phyloP scores from a whole-genome alignment of 257 asterid genomes.

The Nyctanthes arbortristis region DNA sequence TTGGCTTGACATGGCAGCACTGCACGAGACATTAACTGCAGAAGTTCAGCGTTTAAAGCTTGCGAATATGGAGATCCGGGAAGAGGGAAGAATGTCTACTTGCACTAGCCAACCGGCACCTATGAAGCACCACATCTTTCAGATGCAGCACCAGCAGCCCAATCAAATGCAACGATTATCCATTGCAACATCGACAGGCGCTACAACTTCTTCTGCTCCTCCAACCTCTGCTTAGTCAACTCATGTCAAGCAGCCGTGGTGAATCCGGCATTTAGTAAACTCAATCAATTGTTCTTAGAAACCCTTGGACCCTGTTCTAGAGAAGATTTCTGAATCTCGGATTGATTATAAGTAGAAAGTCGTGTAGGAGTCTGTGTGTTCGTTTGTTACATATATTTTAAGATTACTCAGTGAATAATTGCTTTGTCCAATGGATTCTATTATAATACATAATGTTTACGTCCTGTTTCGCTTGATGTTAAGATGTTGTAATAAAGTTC shows the following conservation, averaged over 20 bases:
- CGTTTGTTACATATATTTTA: slow-evolving; percentile 25
- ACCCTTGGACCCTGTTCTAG: too few species aligned
- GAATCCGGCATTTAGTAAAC: neutral
- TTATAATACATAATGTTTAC: slow-evolving; percentile 18
- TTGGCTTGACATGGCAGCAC: slow-evolving; percentile 48
- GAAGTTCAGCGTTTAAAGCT: slow-evolving; percentile 73
- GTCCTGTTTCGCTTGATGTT: too few species aligned
- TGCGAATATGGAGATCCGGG: slow-evolving; percentile 47
- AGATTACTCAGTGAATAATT: slow-evolving; percentile 27
- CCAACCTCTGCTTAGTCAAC: slow-evolving; percentile 45
- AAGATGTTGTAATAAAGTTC: too few species aligned
- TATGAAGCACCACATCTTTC: slow-evolving; percentile 54
- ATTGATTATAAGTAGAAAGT: slow-evolving; percentile 10
- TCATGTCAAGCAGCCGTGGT: neutral
- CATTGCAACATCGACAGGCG: slow-evolving; percentile 35
- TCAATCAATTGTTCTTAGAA: neutral
- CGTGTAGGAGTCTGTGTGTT: slow-evolving; percentile 4
- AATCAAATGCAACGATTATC: slow-evolving; percentile 44
- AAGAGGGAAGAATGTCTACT: slow-evolving; percentile 46
- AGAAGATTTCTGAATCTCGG: slow-evolving; percentile 3
- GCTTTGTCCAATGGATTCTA: neutral
- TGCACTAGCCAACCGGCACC: slow-evolving; percentile 38
- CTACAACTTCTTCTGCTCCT: slow-evolving; percentile 38
- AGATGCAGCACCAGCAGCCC: slow-evolving; percentile 47
- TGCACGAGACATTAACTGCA: slow-evolving; percentile 60